A percentile compares a stretch with the other conserved stretches of the same genome.
These are phyloP conservation scores for Puccinia polysora DNA, from an alignment of 1,284 basidiomycete genomes.

Conservation along the genomic window DNA sequence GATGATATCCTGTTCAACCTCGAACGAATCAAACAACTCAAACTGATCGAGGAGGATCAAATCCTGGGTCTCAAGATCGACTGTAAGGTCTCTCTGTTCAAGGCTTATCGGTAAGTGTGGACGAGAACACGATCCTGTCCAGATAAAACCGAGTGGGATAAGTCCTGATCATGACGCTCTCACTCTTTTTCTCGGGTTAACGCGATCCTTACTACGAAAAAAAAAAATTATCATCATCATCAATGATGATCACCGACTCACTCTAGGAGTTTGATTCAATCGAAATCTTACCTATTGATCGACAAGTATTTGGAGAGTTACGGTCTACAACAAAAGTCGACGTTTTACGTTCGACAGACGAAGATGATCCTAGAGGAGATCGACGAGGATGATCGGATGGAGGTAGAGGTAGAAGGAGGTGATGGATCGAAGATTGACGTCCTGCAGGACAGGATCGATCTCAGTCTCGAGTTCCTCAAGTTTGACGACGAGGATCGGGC, in stretches of 20 bases:
- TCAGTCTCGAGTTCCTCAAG: conserved; percentile 1
- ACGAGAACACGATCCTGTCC: no score
- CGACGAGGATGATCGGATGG: neutral
- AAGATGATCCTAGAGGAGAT: conserved; percentile 17
- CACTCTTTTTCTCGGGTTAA: neutral
- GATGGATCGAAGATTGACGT: neutral
- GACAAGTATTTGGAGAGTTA: conserved; percentile 23
- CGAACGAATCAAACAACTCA: conserved; percentile 10
- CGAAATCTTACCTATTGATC: conserved; percentile 5
- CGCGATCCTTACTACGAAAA: neutral
- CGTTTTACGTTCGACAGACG: conserved; percentile 13
- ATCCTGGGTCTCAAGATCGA: neutral
- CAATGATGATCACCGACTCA: neutral
- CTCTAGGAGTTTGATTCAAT: conserved; percentile 23
- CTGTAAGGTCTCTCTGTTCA: conserved; percentile 16
- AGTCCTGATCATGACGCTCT: neutral
- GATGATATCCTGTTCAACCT: conserved; percentile 30
- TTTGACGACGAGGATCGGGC: neutral
- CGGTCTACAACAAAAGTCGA: conserved; percentile 26
- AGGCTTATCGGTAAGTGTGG: conserved; percentile 32
- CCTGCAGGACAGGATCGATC: neutral
- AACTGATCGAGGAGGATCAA: conserved; percentile 29
- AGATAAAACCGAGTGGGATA: no score
- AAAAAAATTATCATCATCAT: neutral
- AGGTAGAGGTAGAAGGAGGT: neutral